Percentiles rank a stretch among this genome's conserved stretches.
Evolutionary conservation across 306 rosid genomes (phyloP).

Genomic region (Quercus bicolor): DNA sequence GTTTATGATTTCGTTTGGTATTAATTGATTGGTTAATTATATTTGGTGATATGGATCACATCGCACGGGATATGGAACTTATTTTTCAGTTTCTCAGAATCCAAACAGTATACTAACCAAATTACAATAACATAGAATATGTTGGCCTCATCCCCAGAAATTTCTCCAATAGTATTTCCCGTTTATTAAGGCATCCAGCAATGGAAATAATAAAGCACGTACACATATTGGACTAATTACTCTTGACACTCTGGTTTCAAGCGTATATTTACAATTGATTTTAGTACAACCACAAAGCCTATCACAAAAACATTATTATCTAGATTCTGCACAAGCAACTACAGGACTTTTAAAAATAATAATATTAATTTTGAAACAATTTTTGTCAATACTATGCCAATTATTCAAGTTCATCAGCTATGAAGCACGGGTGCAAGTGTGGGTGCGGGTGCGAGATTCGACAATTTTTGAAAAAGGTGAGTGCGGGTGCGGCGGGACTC

Average conservation of each 20-base stretch:
- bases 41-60: too few relatives aligned
- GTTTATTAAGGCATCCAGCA: constrained; percentile 18
- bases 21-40: too few relatives aligned
- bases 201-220: constrained; percentile 10
- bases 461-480: too few relatives aligned
- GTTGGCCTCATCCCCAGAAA: constrained; percentile 94
- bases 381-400: neutral
- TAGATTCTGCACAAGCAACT: neutral
- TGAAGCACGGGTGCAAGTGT: too few relatives aligned
- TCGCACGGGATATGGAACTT: fast-evolving
- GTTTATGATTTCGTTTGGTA: too few relatives aligned
- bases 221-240: neutral
- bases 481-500: too few relatives aligned
- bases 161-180: constrained; percentile 80
- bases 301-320: neutral
- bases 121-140: constrained; percentile 33
- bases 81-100: too few relatives aligned
- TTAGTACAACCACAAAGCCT: neutral
- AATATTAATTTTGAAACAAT: neutral
- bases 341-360: neutral
- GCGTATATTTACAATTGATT: neutral
- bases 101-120: too few relatives aligned
- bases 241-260: neutral
- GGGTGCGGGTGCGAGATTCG: too few relatives aligned
- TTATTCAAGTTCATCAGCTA: neutral